Base-by-base conservation (phyloP, 768 basidiomycete species). In the Rhodocollybia butyracea region DNA sequence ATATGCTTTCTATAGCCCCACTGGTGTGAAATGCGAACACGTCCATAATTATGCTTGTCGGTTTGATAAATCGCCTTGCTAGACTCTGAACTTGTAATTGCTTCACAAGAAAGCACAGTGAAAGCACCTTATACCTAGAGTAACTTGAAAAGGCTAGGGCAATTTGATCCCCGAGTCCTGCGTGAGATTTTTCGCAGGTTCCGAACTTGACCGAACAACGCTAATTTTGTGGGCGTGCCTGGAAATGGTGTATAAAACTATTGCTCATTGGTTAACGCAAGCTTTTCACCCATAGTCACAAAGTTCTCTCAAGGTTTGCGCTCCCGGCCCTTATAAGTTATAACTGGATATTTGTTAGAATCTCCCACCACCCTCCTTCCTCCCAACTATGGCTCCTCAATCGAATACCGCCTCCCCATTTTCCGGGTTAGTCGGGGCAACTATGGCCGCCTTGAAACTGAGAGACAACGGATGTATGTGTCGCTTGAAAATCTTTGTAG, bases 391-490 rank as follows among this genome's bases (percentile, higher is more conserved):
- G 39, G 39, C 42, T 24, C 41, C 50, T 31, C 41, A 17, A 30
- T 4, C 38, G 27, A 29, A 15, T 5, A 19, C 26, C 13, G 47
- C 24, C 12, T n/a, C 29, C 21, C 45, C 55, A 11, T 79, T 82
- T 62, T 74, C 72, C 60, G 73, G 70, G 1, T 70, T 76, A 69
- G 70, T 82, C 17, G 73, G 72, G 38, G 70, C 60, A 21, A 72
- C 74, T 7, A 79, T 78, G 75, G 63, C 73, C 17, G 71, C 74
- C 26, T 68, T 83, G 43, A 78, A 77, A 60, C 60, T 81, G 36
- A 82, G 80, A 63, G 73, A 78, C 62, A 76, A 81, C 51, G 70
- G 77, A 43, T 82, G 80, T 78, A 59, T 57, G 75, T 70, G 13
- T 46, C 7, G 17, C 51, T 13, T 51, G 26, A 13, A 12, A n/a